Conservation (phyloP, 1,139 yeast species). For the Diutina pseudorugosa region DNA sequence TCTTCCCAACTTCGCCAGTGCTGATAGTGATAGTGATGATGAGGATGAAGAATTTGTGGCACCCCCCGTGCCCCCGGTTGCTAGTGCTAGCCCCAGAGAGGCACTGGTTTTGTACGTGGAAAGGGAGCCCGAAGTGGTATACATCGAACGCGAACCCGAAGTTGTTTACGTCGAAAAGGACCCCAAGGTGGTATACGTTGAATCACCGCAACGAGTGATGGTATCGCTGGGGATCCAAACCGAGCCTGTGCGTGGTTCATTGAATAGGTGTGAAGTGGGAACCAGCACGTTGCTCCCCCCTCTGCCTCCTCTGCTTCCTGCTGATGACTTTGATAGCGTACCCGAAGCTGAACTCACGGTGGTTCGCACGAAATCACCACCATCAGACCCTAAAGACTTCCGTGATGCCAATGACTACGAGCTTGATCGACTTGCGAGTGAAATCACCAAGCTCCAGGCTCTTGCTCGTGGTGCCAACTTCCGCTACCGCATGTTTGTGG, state of each 20-base stretch:
- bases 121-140: neutral
- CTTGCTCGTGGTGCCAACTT: constrained; percentile 53
- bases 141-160: neutral
- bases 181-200: neutral
- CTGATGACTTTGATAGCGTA: neutral
- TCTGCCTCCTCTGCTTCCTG: neutral
- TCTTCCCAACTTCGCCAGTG: constrained; percentile 51
- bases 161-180: neutral
- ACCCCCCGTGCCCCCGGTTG: neutral
- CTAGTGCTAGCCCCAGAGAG: neutral
- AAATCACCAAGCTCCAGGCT: constrained; percentile 41
- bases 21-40: constrained; percentile 16
- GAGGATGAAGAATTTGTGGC: neutral
- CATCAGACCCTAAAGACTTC: neutral
- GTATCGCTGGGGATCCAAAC: constrained; percentile 3
- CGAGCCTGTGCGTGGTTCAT: neutral
- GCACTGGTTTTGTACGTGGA: neutral
- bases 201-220: neutral
- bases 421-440: constrained; percentile 4
- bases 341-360: neutral
- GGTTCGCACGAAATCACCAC: neutral
- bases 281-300: neutral
- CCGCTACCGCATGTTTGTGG: constrained; percentile 52
- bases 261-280: neutral
- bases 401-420: neutral